A percentile compares a stretch with the other conserved stretches of the same genome.
Conservation (phyloP, 768 basidiomycete genomes). For the Boletus rubescentipes region DNA sequence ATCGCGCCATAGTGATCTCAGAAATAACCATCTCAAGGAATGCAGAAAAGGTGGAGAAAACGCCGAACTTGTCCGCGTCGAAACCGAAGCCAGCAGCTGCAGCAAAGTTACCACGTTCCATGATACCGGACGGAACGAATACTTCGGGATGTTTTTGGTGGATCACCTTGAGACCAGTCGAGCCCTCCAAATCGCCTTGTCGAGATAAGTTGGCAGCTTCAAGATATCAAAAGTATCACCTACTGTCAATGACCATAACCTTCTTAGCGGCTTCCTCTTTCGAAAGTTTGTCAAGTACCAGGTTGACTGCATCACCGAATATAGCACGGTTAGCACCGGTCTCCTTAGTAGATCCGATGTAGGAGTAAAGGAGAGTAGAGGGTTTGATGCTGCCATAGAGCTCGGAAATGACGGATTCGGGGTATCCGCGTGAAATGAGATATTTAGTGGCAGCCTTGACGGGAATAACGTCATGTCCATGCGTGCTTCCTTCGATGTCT, state of each 20-base stretch:
- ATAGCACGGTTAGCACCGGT: conserved; percentile 77
- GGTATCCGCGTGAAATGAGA: conserved; percentile 61
- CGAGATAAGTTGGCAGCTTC: background rate
- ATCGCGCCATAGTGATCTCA: conserved; percentile 89
- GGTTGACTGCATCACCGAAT: conserved; percentile 83
- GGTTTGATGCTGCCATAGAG: conserved; percentile 70
- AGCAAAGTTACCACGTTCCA: conserved; percentile 83
- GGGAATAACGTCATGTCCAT: conserved; percentile 86
- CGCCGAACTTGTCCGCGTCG: conserved; percentile 76
- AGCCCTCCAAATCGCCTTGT: conserved; percentile 81
- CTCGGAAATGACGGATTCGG: conserved; percentile 41
- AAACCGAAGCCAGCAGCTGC: conserved; percentile 89
- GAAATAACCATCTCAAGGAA: conserved; percentile 91
- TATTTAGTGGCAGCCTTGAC: conserved; percentile 79
- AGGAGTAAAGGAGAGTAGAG: conserved; percentile 51
- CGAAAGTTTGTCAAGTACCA: conserved; percentile 69
- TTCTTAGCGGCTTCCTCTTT: conserved; percentile 77
- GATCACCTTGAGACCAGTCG: conserved; percentile 84
- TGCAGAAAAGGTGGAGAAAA: conserved; percentile 89
- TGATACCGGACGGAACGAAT: conserved; percentile 81
- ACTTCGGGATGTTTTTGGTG: conserved; percentile 91
- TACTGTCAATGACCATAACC: conserved; percentile 87
- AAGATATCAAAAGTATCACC: conserved; percentile 18
- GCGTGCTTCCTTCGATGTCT: conserved; percentile 74
- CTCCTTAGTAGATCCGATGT: conserved; percentile 71